Evolutionary conservation across 306 rosid genomes (phyloP), one percentile per base, ranked within the genome.

Genomic region (Biancaea sappan): DNA sequence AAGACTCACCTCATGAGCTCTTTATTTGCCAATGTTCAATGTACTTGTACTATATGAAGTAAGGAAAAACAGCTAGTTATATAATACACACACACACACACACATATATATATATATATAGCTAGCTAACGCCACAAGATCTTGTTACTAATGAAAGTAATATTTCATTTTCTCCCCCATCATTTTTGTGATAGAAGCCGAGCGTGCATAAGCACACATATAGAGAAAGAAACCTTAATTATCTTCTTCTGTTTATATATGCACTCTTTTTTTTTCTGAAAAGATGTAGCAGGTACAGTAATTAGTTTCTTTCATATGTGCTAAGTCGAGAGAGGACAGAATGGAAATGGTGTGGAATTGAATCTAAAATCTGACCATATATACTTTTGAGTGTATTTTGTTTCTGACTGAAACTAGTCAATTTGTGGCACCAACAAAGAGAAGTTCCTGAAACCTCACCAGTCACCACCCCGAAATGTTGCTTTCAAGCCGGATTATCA

Each of bases 401-500:
- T 62, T 62, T 62, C n/a, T 35, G 68, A 37, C 28, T 19, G 18
- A 62, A 62, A 62, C 48, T 19, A 37, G 68, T 62, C 68, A 37
- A 61, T 61, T 34, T 11, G 18, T 34, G 28, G 28, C 67, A 31
- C 46, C 29, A 34, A 19, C 5, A 61, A 34, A 34, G 25, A 60
- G 10, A 35, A 34, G 34, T 32, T 61, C 67, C 35, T 24, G 9
- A 61, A n/a, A 62, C 40, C 47, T 32, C 66, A 32, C 48, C 68
- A n/a, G n/a, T n/a, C n/a, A 9, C 68, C 48, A 62, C 5, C 46
- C 5, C 46, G 67, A 62, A 35, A 19, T 62, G 68, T 62, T 62
- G 68, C 68, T 62, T 62, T 62, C 47, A 62, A 35, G 68, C 48
- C 31, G 68, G 48, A 62, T 37, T 62, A 62, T 62, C 48, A 62